phyloP scores from a whole-genome alignment of 2,329 filamentous ascomycete species.

The Chalara sp. region DNA sequence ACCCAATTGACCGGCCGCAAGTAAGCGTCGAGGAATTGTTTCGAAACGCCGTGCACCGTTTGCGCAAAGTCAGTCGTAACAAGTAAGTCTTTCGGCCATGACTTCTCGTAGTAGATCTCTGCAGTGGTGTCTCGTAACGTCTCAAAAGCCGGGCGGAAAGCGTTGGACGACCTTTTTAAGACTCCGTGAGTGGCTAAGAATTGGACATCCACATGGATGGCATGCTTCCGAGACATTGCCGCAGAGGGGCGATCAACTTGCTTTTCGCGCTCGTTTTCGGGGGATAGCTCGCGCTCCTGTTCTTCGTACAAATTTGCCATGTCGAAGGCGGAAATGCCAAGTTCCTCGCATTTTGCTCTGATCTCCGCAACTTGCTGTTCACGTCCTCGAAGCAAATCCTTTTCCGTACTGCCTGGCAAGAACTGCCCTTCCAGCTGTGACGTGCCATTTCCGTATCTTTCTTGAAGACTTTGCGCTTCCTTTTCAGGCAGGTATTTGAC shows the following conservation, averaged over 20 bases:
- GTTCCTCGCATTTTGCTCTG: conserved; percentile 29
- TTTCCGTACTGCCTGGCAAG: background rate
- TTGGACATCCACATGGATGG: conserved; percentile 33
- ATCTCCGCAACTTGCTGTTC: conserved; percentile 1
- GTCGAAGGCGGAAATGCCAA: conserved; percentile 26
- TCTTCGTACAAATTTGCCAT: conserved; percentile 49
- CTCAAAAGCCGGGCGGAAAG: conserved; percentile 39
- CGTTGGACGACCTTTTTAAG: conserved; percentile 20
- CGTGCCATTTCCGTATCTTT: conserved; percentile 38
- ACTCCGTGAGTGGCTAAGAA: conserved; percentile 33
- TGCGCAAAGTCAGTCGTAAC: conserved; percentile 44
- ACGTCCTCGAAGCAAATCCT: background rate
- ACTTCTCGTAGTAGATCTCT: conserved; percentile 22
- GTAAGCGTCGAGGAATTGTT: conserved; percentile 37
- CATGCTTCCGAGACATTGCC: conserved; percentile 34
- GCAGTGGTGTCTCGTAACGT: conserved; percentile 36
- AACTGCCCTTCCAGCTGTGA: background rate
- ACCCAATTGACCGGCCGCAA: conserved; percentile 50
- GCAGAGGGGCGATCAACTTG: conserved; percentile 42
- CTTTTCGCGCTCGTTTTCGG: conserved; percentile 55
- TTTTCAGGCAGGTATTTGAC: conserved; percentile 47
- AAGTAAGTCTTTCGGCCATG: conserved; percentile 35
- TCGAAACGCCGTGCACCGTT: conserved; percentile 31
- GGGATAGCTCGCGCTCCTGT: conserved; percentile 61
- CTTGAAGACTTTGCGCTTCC: conserved; percentile 44